Percentiles rank a stretch among this genome's conserved stretches.
These are phyloP conservation scores for Brasenia schreberi DNA, from an alignment of 164 flowering plant genomes.

Conservation along the genomic window DNA sequence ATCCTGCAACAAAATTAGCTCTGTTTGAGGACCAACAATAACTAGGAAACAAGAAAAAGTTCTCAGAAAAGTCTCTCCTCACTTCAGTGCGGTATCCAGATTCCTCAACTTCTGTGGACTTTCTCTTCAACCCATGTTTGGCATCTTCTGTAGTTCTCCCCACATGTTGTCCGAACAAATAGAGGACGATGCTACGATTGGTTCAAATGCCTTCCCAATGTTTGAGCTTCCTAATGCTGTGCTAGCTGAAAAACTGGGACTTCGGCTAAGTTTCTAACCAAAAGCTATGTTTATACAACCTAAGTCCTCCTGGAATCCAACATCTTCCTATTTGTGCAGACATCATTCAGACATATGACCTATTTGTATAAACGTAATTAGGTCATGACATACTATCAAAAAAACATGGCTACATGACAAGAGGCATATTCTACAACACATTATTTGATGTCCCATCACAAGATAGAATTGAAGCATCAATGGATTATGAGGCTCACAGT, in stretches of 20 bases:
- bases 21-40: neutral
- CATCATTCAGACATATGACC: too few relatives aligned
- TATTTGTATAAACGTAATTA: too few relatives aligned
- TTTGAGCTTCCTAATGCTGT: slow-evolving; percentile 17
- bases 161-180: slow-evolving; percentile 62
- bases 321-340: too few relatives aligned
- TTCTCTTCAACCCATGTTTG: slow-evolving; percentile 39
- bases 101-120: slow-evolving; percentile 39
- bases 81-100: slow-evolving; percentile 70
- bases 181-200: slow-evolving; percentile 58
- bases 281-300: slow-evolving; percentile 8
- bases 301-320: slow-evolving; percentile 13
- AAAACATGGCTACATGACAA: too few relatives aligned
- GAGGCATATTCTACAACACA: too few relatives aligned
- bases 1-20: slow-evolving; percentile 36
- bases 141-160: slow-evolving; percentile 48
- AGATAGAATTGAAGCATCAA: too few relatives aligned
- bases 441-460: too few relatives aligned
- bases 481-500: too few relatives aligned
- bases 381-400: too few relatives aligned
- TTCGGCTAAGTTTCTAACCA: slow-evolving; percentile 14
- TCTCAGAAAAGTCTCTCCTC: slow-evolving; percentile 11
- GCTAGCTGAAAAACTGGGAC: slow-evolving; percentile 20
- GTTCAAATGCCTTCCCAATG: slow-evolving; percentile 29
- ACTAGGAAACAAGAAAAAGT: neutral